Base-by-base conservation (phyloP, 495 filamentous ascomycete genomes). In the Podospora pseudocomata region DNA sequence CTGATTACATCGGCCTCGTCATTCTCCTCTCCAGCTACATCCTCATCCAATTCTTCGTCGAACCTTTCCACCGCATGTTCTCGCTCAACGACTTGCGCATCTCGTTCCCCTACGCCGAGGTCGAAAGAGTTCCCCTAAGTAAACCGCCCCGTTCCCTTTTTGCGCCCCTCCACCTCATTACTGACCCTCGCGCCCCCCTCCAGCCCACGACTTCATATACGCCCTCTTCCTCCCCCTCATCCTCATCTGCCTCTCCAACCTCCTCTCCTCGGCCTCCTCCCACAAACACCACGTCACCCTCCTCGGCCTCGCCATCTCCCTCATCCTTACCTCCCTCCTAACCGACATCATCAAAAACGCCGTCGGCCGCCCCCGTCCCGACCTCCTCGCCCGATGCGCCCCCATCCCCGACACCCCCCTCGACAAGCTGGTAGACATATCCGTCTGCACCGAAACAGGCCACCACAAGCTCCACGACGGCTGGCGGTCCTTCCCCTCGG, bases 281-380 rank as follows among this genome's bases (percentile, higher is more conserved):
- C 93, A 97, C 79, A 95, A 96, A 75, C 84, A 89, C 39, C 96
- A 98, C 74, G 92, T 94, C 69, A 90, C 92, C 0, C 74, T 95
- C 32, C 86, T 99, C 4, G 91, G 92, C 5, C 85, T 98, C 44
- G 78, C 88, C 19, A 91, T 93, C 66, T 86, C 90, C 62, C 75
- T 97, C 20, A 84, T 92, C 77, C 83, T 97, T 20, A 90, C 92
- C 2, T 84, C 86, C 2, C 89, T 97, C 76, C 81, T 98, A 11
- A 97, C 96, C 64, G 96, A 98, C 72, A 80, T 94, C 0, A 83
- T 98, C 67, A 99, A 99, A 74, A 97, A 98, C 75, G 85, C 88
- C 0, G 92, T 96, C 55, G 95, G 95, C 19, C 84, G 96, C 19
- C 94, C 96, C 20, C 87, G 95, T 5, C 95, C 95, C 5, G 95